Base-by-base conservation (phyloP, 2,329 filamentous ascomycete species). In the Phyllosticta ampelicida region DNA sequence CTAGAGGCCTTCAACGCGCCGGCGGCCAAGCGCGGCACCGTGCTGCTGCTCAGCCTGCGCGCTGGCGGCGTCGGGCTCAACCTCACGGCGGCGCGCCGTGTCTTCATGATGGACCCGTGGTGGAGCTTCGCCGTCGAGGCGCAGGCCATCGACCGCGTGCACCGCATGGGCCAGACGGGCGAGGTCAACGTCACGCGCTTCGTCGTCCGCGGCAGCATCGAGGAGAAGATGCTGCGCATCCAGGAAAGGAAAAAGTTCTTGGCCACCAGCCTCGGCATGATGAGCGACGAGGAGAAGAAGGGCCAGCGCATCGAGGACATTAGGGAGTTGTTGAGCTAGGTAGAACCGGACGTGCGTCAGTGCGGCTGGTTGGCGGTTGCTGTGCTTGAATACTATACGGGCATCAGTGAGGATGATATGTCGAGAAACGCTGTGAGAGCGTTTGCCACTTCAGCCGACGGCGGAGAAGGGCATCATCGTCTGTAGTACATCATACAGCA, bases 81-180 rank as follows among this genome's bases (percentile, higher is more conserved):
- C 68, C 74, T 99, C 61, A 97, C 92, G 0, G 86, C 85, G 63
- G 94, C 94, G 5, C 89, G 86, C 62, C 79, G 89, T 56, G 95
- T 99, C 5, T 99, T 87, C 75, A 95, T 99, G 88, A 97, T 99
- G 94, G 94, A 99, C 72, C 94, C 94, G 0, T 99, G 94, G 94
- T 99, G 94, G 94, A 95, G 89, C 68, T 99, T 92, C 72, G 91
- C 94, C 0, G 86, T 97, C 11, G 94, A 99, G 73, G 90, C 91
- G 5, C 94, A 99, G 73, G 94, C 94, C 9, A 97, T 99, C 67
- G 94, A 99, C 75, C 89, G 94, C 1, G 90, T 99, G 30, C 94
- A 99, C 75, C 84, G 94, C 9, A 96, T 99, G 89, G 94, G 94
- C 0, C 94, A 99, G 71, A 85, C 87, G 54, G 81, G 84, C 16